Evolutionary conservation across 306 rosid genomes (phyloP).

Genomic region (Castanea mollissima): DNA sequence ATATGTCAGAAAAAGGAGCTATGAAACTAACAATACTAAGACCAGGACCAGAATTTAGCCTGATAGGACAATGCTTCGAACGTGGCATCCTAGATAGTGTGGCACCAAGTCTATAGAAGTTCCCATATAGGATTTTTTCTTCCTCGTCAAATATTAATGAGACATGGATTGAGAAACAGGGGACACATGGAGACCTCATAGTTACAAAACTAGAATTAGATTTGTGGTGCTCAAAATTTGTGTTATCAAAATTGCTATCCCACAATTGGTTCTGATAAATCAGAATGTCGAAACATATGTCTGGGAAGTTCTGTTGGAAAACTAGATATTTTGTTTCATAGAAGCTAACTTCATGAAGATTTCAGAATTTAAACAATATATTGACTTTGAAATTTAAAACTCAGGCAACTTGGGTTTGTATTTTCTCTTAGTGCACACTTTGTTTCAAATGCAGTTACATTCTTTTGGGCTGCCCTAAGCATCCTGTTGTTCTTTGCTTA

Average conservation of each 20-base stretch:
- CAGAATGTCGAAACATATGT: neutral
- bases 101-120: neutral
- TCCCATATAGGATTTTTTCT: neutral
- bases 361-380: neutral
- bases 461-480: conserved; percentile 82
- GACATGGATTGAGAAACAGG: neutral
- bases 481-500: conserved; percentile 91
- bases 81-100: neutral
- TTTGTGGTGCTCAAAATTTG: neutral
- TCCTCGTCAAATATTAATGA: neutral
- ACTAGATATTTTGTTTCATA: neutral
- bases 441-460: conserved; percentile 60
- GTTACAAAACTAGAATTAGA: neutral
- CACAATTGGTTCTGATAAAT: neutral
- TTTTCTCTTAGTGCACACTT: conserved; percentile 17
- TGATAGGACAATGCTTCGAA: neutral
- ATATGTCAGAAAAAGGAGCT: neutral
- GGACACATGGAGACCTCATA: neutral
- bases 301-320: neutral
- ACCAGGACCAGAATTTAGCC: neutral
- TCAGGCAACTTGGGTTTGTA: conserved; percentile 5
- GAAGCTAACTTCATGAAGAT: neutral
- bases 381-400: neutral
- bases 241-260: neutral
- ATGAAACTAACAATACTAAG: neutral